Evolutionary conservation across 2,329 filamentous ascomycete species (phyloP).

Genomic region (Alternaria triticimaculans): DNA sequence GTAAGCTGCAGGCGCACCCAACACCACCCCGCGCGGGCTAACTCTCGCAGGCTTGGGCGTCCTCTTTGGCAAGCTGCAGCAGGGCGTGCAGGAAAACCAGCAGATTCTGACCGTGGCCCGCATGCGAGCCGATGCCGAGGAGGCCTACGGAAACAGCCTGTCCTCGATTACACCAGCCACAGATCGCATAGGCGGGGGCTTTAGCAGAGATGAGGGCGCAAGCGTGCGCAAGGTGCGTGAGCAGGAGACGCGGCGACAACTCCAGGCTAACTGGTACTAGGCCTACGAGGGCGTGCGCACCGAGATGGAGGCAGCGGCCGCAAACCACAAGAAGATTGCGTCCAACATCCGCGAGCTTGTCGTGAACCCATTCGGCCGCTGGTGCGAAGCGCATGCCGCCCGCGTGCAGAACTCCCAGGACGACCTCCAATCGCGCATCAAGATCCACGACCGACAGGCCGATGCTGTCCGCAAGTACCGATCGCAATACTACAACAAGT

Average conservation of each 20-base stretch:
- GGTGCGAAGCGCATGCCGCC: slow-evolving; percentile 93
- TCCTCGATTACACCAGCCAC: slow-evolving; percentile 81
- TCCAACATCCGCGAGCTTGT: slow-evolving; percentile 96
- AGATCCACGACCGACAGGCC: slow-evolving; percentile 89
- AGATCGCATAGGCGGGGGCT: slow-evolving; percentile 83
- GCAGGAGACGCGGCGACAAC: not conserved
- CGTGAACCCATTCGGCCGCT: slow-evolving; percentile 89
- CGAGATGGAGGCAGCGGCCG: slow-evolving; percentile 90
- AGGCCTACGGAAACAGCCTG: slow-evolving; percentile 81
- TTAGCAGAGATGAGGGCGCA: slow-evolving; percentile 89
- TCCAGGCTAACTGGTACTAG: slow-evolving; percentile 56
- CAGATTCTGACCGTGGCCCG: slow-evolving; percentile 91
- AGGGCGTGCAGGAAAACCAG: slow-evolving; percentile 93
- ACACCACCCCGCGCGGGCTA: slow-evolving; percentile 21
- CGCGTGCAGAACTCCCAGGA: slow-evolving; percentile 94
- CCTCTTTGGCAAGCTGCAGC: slow-evolving; percentile 94
- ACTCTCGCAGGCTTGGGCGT: slow-evolving; percentile 76
- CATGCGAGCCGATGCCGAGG: slow-evolving; percentile 94
- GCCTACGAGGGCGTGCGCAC: slow-evolving; percentile 91
- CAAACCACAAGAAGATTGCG: slow-evolving; percentile 93
- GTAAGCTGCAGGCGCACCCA: slow-evolving; percentile 60
- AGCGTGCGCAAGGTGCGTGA: slow-evolving; percentile 84
- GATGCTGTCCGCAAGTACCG: slow-evolving; percentile 91
- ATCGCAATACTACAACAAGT: slow-evolving; percentile 99
- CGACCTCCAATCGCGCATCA: slow-evolving; percentile 87